Evolutionary conservation across 2,329 filamentous ascomycete species (phyloP), one percentile per base, ranked within the genome.

Genomic region (Fusarium palustre): DNA sequence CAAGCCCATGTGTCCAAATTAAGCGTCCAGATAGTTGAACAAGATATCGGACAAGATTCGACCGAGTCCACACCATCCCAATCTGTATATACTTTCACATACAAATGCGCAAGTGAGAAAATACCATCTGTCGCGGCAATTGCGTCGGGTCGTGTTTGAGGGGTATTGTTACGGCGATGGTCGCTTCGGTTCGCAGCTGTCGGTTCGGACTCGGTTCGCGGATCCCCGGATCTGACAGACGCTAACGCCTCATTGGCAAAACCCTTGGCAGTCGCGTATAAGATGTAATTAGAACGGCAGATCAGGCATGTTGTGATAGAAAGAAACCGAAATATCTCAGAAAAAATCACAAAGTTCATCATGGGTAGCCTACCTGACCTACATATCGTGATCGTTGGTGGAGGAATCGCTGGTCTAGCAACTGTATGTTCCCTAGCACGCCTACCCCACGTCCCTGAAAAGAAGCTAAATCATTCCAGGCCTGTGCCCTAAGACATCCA

Each of bases 341-440:
- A 5, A 13, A 34, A 30, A 25, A n/a, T 25, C n/a, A 54, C n/a
- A 31, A 39, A 18, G 33, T 46, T 24, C 11, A 64, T 41, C 7
- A 71, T 70, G 70, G 67, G 64, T 34, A 72, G 64, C n/a, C 42
- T 64, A 30, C 65, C 68, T n/a, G 55, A 73, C n/a, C 33, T 65
- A 22, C 62, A 71, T 28, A 15, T 71, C 5, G 59, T 69, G 3
- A 73, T 73, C 28, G 67, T 72, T 10, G 69, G 70, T 22, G 70
- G 69, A 20, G 70, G 70, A 18, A 72, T 72, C 15, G 70, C 65
- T 25, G 68, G 68, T 5, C 62, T 69, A 4, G 66, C 59, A n/a
- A 56, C 65, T 15, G 68, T 71, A 59, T 30, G 67, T 49, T 24
- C 24, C 16, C 22, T 9, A 30, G 25, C 2, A 18, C 3, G 2